Conservation (phyloP, 148 eudicot species). For the Vaccinium corymbosum region DNA sequence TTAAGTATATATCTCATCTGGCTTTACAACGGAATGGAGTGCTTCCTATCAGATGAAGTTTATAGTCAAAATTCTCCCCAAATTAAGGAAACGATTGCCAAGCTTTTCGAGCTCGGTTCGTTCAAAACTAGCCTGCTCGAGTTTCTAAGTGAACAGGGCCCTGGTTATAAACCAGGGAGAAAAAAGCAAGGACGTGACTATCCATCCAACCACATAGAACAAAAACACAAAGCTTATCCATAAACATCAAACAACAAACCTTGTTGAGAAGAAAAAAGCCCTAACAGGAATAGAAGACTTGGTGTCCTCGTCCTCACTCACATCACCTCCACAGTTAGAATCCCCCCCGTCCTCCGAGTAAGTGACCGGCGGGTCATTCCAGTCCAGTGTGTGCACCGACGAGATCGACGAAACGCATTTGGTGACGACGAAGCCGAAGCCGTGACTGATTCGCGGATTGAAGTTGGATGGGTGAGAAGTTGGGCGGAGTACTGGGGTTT, state of each 20-base stretch:
- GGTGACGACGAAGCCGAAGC: constrained; percentile 9
- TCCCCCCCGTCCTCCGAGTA: constrained; percentile 39
- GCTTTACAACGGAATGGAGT: neutral
- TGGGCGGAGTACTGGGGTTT: constrained; percentile 23
- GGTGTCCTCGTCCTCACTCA: constrained; percentile 23
- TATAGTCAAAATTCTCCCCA: neutral
- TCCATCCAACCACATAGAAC: neutral
- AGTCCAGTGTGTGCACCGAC: constrained; percentile 33
- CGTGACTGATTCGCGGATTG: neutral
- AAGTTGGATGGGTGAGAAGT: constrained; percentile 8
- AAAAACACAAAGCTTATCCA: neutral
- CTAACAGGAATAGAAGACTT: constrained; percentile 65
- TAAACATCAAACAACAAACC: constrained; percentile 33
- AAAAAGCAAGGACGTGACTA: neutral
- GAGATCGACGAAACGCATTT: constrained; percentile 41
- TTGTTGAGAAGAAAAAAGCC: constrained; percentile 88
- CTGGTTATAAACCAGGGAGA: neutral
- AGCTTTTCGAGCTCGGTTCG: neutral
- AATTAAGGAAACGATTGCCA: neutral
- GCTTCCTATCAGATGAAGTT: neutral
- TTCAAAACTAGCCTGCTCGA: neutral
- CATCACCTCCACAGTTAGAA: constrained; percentile 12
- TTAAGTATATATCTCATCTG: neutral
- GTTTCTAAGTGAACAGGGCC: too few relatives aligned
- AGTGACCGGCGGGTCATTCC: constrained; percentile 46